Percentiles rank a stretch among this genome's conserved stretches.
phyloP scores from a whole-genome alignment of 257 asterid genomes.

The Primulina tabacum region DNA sequence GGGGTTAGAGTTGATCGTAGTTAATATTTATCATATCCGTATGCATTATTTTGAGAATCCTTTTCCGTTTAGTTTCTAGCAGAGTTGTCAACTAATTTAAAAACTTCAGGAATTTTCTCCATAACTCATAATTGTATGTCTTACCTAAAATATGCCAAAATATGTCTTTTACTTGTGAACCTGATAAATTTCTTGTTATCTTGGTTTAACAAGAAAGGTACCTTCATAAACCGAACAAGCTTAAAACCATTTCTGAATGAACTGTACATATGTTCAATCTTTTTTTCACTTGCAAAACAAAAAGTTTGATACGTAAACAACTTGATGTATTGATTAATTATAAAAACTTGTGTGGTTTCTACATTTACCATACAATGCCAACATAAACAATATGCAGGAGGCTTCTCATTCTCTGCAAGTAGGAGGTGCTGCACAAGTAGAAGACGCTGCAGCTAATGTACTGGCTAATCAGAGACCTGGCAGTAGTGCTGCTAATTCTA shows the following conservation, averaged over 20 bases:
- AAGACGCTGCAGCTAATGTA: slow-evolving; percentile 25
- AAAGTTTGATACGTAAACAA: neutral
- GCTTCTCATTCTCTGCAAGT: slow-evolving; percentile 24
- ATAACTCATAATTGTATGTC: too few species aligned
- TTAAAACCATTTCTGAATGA: neutral
- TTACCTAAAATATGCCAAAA: too few species aligned
- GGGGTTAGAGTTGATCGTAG: too few species aligned
- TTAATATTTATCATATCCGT: neutral
- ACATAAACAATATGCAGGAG: slow-evolving; percentile 39
- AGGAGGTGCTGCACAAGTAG: slow-evolving; percentile 21
- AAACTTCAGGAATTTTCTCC: neutral
- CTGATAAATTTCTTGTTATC: too few species aligned
- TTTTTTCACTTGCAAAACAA: neutral
- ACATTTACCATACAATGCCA: slow-evolving; percentile 1
- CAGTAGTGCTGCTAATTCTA: slow-evolving; percentile 21
- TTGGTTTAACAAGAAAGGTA: neutral
- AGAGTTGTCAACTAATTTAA: neutral
- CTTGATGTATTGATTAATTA: neutral
- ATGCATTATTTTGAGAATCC: neutral
- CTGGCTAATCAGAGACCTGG: slow-evolving; percentile 14
- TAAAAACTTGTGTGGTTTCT: neutral
- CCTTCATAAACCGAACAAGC: neutral
- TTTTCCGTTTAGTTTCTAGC: neutral
- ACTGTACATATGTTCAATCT: neutral
- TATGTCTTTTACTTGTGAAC: neutral